phyloP scores from a whole-genome alignment of 106 monocot genomes.

The Dioscorea dumetorum region DNA sequence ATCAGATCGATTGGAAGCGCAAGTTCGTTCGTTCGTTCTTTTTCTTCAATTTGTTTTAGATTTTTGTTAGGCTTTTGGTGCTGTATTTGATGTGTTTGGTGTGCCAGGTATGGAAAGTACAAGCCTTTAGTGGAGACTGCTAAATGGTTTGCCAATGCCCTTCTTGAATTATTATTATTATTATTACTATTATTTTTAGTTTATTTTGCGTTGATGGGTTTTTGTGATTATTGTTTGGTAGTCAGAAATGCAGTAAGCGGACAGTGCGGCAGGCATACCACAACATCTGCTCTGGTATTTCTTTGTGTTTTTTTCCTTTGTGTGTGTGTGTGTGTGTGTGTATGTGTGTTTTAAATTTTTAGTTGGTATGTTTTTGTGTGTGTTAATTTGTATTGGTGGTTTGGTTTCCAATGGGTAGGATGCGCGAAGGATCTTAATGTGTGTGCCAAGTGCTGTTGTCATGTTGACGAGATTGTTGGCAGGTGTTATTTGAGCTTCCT shows the following conservation, averaged over 20 bases:
- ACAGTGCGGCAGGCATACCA: conserved; percentile 88
- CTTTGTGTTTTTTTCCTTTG: background rate
- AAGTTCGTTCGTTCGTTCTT: conserved; percentile 17
- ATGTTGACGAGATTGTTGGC: conserved; percentile 44
- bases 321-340: no score
- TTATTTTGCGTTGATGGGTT: background rate
- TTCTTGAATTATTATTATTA: background rate
- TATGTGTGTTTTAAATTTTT: no score
- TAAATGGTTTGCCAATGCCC: conserved; percentile 49
- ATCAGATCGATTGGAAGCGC: conserved; percentile 96
- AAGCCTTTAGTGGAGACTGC: conserved; percentile 85
- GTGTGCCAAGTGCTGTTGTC: conserved; percentile 86
- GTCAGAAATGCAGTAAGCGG: conserved; percentile 83
- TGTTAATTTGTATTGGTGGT: background rate
- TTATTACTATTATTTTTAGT: background rate
- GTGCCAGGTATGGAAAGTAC: conserved; percentile 85
- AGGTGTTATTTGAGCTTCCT: conserved; percentile 30
- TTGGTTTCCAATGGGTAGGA: conserved; percentile 17
- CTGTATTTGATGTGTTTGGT: conserved; percentile 1
- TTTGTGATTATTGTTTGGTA: conserved; percentile 7
- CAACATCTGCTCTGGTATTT: conserved; percentile 64
- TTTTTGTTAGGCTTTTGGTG: background rate
- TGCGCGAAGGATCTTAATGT: conserved; percentile 62
- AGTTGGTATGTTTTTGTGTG: background rate
- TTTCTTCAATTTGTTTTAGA: background rate